Conservation (phyloP, 352 stramenopile species). For the Peronosclerospora sorghi region DNA sequence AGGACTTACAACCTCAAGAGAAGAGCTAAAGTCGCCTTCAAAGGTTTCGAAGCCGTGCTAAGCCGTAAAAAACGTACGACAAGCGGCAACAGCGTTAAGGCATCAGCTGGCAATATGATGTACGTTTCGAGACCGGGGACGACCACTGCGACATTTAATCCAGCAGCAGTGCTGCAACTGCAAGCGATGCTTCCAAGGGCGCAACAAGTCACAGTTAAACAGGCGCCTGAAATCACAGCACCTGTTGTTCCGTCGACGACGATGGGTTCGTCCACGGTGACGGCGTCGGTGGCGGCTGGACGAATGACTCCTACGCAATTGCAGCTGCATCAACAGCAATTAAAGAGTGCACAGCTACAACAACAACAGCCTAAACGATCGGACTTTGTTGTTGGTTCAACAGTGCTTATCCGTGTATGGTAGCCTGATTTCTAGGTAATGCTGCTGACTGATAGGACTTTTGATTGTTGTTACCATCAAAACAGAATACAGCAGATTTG, state of each 20-base stretch:
- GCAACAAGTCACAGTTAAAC: constrained; percentile 20
- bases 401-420: constrained; percentile 58
- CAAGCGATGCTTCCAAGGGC: constrained; percentile 22
- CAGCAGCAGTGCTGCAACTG: constrained; percentile 19
- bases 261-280: constrained; percentile 6
- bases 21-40: constrained; percentile 36
- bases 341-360: constrained; percentile 19
- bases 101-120: constrained; percentile 11
- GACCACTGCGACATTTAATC: constrained; percentile 14
- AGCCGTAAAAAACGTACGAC: constrained; percentile 55
- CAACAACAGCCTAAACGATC: constrained; percentile 30
- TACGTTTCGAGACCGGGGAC: constrained; percentile 16
- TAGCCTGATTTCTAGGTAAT: not conserved
- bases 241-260: constrained; percentile 23
- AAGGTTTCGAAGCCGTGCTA: constrained; percentile 68
- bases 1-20: constrained; percentile 65
- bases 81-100: constrained; percentile 15
- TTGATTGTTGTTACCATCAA: not conserved
- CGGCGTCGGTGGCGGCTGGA: constrained; percentile 10
- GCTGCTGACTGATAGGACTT: not conserved
- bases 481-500: constrained; percentile 56
- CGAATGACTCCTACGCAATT: constrained; percentile 18
- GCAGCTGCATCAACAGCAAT: constrained; percentile 28
- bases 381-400: constrained; percentile 52
- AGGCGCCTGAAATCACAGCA: constrained; percentile 16